Evolutionary conservation across 805 yeast species (phyloP).

Genomic region (Zygosaccharomyces gambellarensis): DNA sequence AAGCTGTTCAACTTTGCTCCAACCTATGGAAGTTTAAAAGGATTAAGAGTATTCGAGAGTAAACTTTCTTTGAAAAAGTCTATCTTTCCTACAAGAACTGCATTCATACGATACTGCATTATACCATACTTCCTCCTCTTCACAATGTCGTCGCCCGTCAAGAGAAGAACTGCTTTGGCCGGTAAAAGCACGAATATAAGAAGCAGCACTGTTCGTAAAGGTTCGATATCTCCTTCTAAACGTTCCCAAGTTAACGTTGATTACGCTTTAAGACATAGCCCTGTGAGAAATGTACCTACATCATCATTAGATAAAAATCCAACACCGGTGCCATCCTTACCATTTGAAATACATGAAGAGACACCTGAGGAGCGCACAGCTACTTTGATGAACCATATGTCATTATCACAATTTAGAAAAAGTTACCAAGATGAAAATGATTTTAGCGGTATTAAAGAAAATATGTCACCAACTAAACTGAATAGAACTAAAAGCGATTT

Average conservation of each 20-base stretch:
- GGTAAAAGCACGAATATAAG: slow-evolving; percentile 23
- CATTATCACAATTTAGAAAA: slow-evolving; percentile 21
- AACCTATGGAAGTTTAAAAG: neutral
- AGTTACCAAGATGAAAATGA: slow-evolving; percentile 26
- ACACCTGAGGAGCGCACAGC: slow-evolving; percentile 17
- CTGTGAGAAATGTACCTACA: slow-evolving; percentile 12
- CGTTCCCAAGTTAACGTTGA: slow-evolving; percentile 12
- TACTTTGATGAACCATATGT: slow-evolving; percentile 18
- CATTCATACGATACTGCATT: neutral
- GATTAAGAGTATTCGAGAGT: neutral
- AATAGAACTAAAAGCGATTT: neutral
- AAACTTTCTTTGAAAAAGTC: neutral
- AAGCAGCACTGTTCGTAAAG: slow-evolving; percentile 9
- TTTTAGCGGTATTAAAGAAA: slow-evolving; percentile 17
- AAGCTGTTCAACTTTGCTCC: neutral
- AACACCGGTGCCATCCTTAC: neutral
- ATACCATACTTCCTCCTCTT: neutral
- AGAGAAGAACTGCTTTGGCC: slow-evolving; percentile 22
- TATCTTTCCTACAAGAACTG: neutral
- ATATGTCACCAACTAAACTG: slow-evolving; percentile 17
- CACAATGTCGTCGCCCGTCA: slow-evolving; percentile 20
- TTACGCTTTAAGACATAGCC: slow-evolving; percentile 18
- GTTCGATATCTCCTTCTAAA: slow-evolving; percentile 13
- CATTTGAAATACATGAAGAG: slow-evolving; percentile 25
- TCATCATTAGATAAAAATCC: slow-evolving; percentile 5